These are phyloP conservation scores for Ceratocystis lukuohia DNA, from an alignment of 2,329 filamentous ascomycete species.

Conservation along the genomic window DNA sequence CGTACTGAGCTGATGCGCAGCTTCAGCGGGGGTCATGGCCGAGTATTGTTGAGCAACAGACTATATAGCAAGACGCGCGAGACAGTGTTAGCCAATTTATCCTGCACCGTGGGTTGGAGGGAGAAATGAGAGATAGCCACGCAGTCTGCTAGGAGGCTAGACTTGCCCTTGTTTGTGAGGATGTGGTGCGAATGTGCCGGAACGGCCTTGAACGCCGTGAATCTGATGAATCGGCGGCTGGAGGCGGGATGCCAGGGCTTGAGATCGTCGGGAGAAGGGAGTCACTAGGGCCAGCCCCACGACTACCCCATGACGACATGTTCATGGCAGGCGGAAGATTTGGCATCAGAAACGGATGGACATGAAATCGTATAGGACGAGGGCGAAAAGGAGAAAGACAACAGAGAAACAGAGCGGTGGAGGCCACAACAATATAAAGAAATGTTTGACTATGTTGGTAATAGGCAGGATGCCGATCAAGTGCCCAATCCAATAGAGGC, in stretches of 20 bases:
- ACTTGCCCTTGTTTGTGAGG: conserved; percentile 42
- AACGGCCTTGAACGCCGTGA: conserved; percentile 23
- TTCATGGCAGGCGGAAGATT: conserved; percentile 14
- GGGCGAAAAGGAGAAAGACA: not conserved
- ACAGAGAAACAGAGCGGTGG: not conserved
- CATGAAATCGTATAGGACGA: not conserved
- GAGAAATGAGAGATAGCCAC: not conserved
- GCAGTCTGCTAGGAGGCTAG: not conserved
- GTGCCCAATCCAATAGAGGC: not conserved
- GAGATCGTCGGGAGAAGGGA: conserved; percentile 18
- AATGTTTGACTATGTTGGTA: not conserved
- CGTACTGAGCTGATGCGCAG: conserved; percentile 62
- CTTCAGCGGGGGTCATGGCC: conserved; percentile 61
- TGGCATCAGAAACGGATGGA: not conserved
- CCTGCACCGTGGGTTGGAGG: not conserved
- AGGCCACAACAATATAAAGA: not conserved
- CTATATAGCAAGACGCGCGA: conserved; percentile 21
- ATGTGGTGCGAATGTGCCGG: conserved; percentile 37
- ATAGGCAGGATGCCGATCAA: not conserved
- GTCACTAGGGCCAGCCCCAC: conserved; percentile 14
- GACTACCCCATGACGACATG: conserved; percentile 17
- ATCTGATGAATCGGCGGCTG: conserved; percentile 24
- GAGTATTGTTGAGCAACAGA: conserved; percentile 47
- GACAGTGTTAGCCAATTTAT: conserved; percentile 20
- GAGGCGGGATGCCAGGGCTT: conserved; percentile 16